Evolutionary conservation across 139 green algal species (phyloP).

Genomic region (Chlorella vulgaris): DNA sequence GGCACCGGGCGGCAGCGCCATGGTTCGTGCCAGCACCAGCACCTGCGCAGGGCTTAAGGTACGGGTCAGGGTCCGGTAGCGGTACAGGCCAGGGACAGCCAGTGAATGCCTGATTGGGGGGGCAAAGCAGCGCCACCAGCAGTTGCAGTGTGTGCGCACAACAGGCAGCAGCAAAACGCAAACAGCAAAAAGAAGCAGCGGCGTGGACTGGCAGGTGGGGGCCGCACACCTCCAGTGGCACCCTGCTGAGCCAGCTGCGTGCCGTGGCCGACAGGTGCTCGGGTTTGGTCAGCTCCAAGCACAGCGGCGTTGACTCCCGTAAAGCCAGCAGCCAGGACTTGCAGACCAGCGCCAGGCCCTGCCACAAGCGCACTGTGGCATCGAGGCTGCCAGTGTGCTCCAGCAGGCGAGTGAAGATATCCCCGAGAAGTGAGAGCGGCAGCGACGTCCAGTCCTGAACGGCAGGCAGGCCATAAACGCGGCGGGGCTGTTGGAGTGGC

Average conservation of each 20-base stretch:
- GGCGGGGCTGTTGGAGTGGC: background rate
- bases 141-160: too few species aligned
- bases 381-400: too few species aligned
- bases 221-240: slow-evolving; percentile 20
- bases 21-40: slow-evolving; percentile 3
- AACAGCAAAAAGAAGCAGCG: too few species aligned
- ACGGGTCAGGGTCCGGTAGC: too few species aligned
- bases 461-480: background rate
- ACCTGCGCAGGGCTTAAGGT: too few species aligned
- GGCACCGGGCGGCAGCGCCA: background rate
- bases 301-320: background rate
- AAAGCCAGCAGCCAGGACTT: slow-evolving; percentile 9
- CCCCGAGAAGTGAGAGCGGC: slow-evolving; percentile 6
- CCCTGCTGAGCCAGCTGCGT: background rate
- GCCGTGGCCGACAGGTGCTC: slow-evolving; percentile 3
- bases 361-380: background rate
- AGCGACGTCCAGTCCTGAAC: slow-evolving; percentile 13
- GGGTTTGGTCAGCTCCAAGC: slow-evolving; percentile 17
- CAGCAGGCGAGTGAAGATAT: slow-evolving; percentile 4
- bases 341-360: slow-evolving; percentile 24
- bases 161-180: too few species aligned
- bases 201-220: too few species aligned
- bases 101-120: too few species aligned
- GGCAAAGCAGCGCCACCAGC: too few species aligned
- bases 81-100: too few species aligned